Evolutionary conservation across 495 filamentous ascomycete genomes (phyloP).

Genomic region (Aspergillus steynii): DNA sequence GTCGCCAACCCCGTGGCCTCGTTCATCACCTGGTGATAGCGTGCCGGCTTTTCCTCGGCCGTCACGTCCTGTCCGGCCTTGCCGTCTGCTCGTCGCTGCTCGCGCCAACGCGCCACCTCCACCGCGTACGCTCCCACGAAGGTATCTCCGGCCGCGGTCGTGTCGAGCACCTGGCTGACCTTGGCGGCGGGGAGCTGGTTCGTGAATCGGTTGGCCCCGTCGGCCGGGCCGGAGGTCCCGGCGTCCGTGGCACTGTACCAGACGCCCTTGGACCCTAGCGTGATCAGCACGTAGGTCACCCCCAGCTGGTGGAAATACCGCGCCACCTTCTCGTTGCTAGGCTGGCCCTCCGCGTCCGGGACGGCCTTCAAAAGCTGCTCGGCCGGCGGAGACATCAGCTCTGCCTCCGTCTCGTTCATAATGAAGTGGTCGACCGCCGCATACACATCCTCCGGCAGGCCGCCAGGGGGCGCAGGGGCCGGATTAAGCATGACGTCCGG

Average conservation of each 20-base stretch:
- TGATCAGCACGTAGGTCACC: conserved; percentile 77
- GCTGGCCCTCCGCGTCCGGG: conserved; percentile 45
- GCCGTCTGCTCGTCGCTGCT: conserved; percentile 32
- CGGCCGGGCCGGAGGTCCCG: conserved; percentile 29
- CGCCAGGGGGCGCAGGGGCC: conserved; percentile 66
- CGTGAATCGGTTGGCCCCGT: conserved; percentile 36
- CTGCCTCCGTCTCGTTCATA: conserved; percentile 89
- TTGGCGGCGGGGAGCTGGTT: conserved; percentile 54
- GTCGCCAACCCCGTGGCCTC: conserved; percentile 68
- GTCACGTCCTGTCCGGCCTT: conserved; percentile 35
- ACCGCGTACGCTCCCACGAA: conserved; percentile 90
- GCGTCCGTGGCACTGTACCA: conserved; percentile 53
- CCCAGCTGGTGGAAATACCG: conserved; percentile 62
- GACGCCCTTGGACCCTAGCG: conserved; percentile 75
- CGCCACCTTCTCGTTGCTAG: conserved; percentile 52
- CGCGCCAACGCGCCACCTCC: conserved; percentile 50
- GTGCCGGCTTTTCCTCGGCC: conserved; percentile 42
- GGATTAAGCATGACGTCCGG: conserved; percentile 78
- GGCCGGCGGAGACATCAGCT: conserved; percentile 57
- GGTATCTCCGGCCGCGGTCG: conserved; percentile 92
- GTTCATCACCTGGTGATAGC: conserved; percentile 53
- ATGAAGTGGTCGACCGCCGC: conserved; percentile 72
- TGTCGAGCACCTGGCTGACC: conserved; percentile 77
- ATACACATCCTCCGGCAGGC: conserved; percentile 68
- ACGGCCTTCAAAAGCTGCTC: conserved; percentile 32